phyloP scores from a whole-genome alignment of 2,329 filamentous ascomycete species.

The Leptodontidium sp. region DNA sequence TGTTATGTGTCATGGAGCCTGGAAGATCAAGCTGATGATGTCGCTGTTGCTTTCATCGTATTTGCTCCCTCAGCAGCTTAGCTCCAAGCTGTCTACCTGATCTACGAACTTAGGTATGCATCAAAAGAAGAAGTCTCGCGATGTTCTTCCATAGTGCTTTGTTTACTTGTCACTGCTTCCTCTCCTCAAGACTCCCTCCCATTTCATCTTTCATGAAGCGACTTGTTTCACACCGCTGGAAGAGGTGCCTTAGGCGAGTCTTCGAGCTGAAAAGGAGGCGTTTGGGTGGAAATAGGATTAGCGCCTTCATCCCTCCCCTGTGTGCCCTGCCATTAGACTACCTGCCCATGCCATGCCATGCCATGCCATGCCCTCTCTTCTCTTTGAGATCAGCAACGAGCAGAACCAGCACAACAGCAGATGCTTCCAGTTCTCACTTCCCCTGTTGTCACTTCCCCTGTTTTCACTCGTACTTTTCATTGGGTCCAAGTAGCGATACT shows the following conservation, averaged over 20 bases:
- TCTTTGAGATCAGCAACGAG: neutral
- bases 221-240: slow-evolving; percentile 9
- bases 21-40: neutral
- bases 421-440: neutral
- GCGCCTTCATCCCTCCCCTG: neutral
- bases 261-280: slow-evolving; percentile 6
- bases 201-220: neutral
- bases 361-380: no score
- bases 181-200: neutral
- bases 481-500: neutral
- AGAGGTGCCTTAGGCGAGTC: slow-evolving; percentile 12
- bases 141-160: neutral
- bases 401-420: neutral
- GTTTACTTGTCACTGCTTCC: neutral
- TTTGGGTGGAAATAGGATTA: slow-evolving; percentile 7
- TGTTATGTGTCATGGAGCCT: neutral
- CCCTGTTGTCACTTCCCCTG: neutral
- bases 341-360: no score
- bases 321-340: neutral
- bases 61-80: no score
- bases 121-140: neutral
- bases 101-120: neutral
- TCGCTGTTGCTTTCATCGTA: neutral
- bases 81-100: no score
- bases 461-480: neutral